Evolutionary conservation across 495 filamentous ascomycete species (phyloP), one percentile per base, ranked within the genome.

Genomic region (Daldinia childiae): DNA sequence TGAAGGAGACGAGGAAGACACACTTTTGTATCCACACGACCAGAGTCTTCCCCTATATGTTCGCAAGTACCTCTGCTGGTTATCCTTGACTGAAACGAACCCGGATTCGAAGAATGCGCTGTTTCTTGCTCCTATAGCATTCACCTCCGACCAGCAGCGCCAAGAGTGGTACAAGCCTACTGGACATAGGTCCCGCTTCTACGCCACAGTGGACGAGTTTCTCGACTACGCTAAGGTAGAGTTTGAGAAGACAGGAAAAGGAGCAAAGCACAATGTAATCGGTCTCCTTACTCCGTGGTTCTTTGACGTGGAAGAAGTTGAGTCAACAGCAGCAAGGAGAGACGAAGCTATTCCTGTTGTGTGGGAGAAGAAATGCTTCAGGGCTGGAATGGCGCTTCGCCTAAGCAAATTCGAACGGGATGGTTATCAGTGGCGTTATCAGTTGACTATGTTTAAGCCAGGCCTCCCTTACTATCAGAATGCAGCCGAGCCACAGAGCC

Each of bases 241-340:
- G 14, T 65, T 73, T 50, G 26, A 39, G 26, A 57, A 58, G 41
- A 30, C 30, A 12, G 57, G 26, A 32, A 27, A 36, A 1, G 19
- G 14, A 2, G 24, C 11, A 0, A 65, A 59, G 41, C 5, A 58
- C 6, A 17, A 62, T 30, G 66, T 69, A 1, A 62, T 73, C n/a
- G 56, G 71, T 14, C 66, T 73, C 8, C 61, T 73, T 6, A 73
- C 71, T 2, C 71, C 71, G 0, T 73, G 66, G 71, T 69, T 73
- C 58, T 69, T 62, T 24, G 62, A 66, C 0, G 17, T 45, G 2
- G 57, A 58, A 14, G 45, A 26, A 12, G 17, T 66, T 39, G 15
- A 6, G 0, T 29, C 36, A 1, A 24, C 8, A 2, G 71, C 62
- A 11, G 3, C 9, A 12, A 7, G 29, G n/a, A 29, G 14, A 11